Conservation (phyloP, 1,139 yeast genomes). For the Yamadazyma aaseri region DNA sequence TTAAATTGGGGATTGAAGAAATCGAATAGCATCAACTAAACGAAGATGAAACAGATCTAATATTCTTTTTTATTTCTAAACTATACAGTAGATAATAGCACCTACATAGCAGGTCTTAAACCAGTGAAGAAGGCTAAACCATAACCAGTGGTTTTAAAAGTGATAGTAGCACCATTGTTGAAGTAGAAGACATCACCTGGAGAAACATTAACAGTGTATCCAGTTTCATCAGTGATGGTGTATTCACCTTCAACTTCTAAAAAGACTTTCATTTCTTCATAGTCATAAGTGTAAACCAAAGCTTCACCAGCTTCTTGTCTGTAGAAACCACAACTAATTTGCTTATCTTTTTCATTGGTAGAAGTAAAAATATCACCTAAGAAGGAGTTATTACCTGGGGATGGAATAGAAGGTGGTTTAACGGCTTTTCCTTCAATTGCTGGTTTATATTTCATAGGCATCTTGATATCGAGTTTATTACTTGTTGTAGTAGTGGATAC, state of each 20-base stretch:
- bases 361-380: slow-evolving; percentile 63
- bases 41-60: too few relatives aligned
- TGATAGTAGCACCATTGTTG: slow-evolving; percentile 64
- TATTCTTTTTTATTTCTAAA: not conserved
- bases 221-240: slow-evolving; percentile 60
- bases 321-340: slow-evolving; percentile 65
- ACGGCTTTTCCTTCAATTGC: slow-evolving; percentile 51
- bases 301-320: slow-evolving; percentile 66
- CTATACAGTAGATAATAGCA: slow-evolving; percentile 5
- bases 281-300: slow-evolving; percentile 59
- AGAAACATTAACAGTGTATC: slow-evolving; percentile 52
- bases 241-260: slow-evolving; percentile 66
- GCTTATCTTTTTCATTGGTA: slow-evolving; percentile 56
- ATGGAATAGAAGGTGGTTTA: slow-evolving; percentile 57
- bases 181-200: slow-evolving; percentile 73
- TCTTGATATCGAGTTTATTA: slow-evolving; percentile 22
- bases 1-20: too few relatives aligned
- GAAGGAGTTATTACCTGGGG: slow-evolving; percentile 62
- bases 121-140: slow-evolving; percentile 68
- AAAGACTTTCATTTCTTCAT: slow-evolving; percentile 71
- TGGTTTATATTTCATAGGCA: slow-evolving; percentile 62
- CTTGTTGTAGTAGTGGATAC: not conserved
- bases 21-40: too few relatives aligned
- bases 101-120: slow-evolving; percentile 48
- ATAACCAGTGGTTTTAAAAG: slow-evolving; percentile 64